Conservation (phyloP, 176 grass and related monocot species). For the Neostapfia colusana region DNA sequence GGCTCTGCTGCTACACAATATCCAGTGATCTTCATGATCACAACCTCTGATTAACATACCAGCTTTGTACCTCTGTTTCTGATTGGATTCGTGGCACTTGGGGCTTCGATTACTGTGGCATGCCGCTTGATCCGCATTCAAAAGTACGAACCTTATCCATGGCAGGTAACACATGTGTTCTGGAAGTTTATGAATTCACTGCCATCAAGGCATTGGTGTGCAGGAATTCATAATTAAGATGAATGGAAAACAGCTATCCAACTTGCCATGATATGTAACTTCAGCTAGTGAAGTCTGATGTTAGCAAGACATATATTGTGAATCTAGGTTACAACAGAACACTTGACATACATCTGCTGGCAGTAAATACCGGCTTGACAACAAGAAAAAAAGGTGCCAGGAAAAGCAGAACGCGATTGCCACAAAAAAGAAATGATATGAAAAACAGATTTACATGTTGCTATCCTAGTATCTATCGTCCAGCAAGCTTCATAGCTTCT, state of each 20-base stretch:
- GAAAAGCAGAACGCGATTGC: neutral
- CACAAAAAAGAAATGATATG: neutral
- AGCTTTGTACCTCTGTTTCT: neutral
- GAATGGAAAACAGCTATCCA: neutral
- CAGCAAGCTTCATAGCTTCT: slow-evolving; percentile 42
- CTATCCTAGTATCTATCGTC: slow-evolving; percentile 44
- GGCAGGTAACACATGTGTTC: too few species aligned
- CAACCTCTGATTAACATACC: too few species aligned
- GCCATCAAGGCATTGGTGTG: neutral
- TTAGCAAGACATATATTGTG: neutral
- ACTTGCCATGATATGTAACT: neutral
- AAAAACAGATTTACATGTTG: slow-evolving; percentile 50
- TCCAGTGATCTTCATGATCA: too few species aligned
- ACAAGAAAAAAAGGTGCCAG: neutral
- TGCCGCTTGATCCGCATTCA: too few species aligned
- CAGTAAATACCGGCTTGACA: slow-evolving; percentile 13
- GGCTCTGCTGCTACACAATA: too few species aligned
- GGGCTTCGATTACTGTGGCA: too few species aligned
- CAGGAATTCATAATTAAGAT: neutral
- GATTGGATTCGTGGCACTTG: neutral
- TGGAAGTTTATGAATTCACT: too few species aligned
- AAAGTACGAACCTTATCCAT: too few species aligned
- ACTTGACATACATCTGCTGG: slow-evolving; percentile 4
- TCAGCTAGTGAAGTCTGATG: neutral
- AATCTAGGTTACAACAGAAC: slow-evolving; percentile 31